Evolutionary conservation across 1,284 basidiomycete species (phyloP), one percentile per base, ranked within the genome.

Genomic region (Rhodotorula sp.): DNA sequence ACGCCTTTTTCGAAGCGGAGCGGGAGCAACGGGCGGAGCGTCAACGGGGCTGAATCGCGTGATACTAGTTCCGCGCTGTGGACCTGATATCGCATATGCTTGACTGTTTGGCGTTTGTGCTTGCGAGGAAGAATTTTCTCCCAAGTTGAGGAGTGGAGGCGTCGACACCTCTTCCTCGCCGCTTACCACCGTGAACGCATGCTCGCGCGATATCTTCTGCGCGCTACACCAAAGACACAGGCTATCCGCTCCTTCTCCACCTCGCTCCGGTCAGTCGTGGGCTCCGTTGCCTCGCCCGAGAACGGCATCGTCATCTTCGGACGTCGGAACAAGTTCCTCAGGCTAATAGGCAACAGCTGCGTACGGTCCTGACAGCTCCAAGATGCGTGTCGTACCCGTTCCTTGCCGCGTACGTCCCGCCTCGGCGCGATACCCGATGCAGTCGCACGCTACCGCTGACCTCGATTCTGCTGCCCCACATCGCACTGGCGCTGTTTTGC

Each of bases 1-100:
- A 80, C 2, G 69, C 73, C 1, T 82, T 82, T 66, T 82, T 82
- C 61, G 72, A 64, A 26, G 45, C 58, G 33, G 71, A 76, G 56
- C 45, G 53, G n/a, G 53, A 56, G 62, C 60, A 72, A 61, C 22
- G 65, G 7, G 12, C 60, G n/a, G 42, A 57, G 29, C 49, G 48
- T 5, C 26, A 49, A 14, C 30, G 37, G 10, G 37, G 37, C 10
- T 42, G 37, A 14, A 12, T 42, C 17, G 37, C 37, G 10, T 12
- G 37, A 12, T 42, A 8, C 4, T 30, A 4, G 5, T 10, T 8
- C 1, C 46, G 26, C 15, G 37, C 10, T 42, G 37, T 12, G 8
- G 37, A 42, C 37, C 37, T 12, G 37, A 12, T 42, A 14, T 42
- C 10, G 8, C 37, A 42, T 10, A 42, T 42, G 37, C 8, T 42